A percentile compares a stretch with the other conserved stretches of the same genome.
These are phyloP conservation scores for Clitopilus hobsonii DNA, from an alignment of 768 basidiomycete species.

Conservation along the genomic window DNA sequence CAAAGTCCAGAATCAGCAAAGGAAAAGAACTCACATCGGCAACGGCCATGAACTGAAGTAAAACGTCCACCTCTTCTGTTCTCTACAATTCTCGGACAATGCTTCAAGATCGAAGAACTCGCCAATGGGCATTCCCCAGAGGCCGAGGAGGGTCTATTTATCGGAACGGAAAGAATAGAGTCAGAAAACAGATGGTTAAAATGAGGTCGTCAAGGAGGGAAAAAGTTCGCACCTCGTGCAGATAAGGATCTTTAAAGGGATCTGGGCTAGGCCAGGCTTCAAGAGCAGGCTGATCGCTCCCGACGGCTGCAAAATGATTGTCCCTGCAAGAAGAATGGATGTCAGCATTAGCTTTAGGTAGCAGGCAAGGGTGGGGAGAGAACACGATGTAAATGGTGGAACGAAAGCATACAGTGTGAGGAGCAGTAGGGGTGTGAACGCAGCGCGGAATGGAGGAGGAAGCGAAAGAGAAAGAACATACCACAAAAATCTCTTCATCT, in stretches of 20 bases:
- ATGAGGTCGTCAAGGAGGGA: constrained; percentile 46
- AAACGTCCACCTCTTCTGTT: constrained; percentile 58
- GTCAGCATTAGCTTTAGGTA: not conserved
- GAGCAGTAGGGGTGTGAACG: too few species aligned
- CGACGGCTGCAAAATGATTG: constrained; percentile 68
- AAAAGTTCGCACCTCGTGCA: constrained; percentile 52
- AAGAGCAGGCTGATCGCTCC: constrained; percentile 62
- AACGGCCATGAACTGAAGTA: constrained; percentile 73
- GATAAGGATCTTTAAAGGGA: constrained; percentile 25
- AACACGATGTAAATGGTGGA: too few species aligned
- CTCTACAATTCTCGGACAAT: constrained; percentile 48
- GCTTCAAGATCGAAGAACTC: constrained; percentile 67
- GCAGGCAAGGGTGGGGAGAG: too few species aligned
- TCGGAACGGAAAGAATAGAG: too few species aligned
- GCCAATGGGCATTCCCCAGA: constrained; percentile 75
- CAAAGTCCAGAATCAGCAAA: not conserved
- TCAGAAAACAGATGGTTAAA: not conserved
- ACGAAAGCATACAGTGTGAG: too few species aligned
- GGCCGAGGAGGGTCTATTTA: constrained; percentile 25
- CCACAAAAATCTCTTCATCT: constrained; percentile 72
- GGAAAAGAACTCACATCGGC: constrained; percentile 44
- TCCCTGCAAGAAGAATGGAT: constrained; percentile 37
- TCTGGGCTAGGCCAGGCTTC: constrained; percentile 59
- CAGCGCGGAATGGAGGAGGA: too few species aligned
- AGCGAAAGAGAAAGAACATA: constrained; percentile 29